Evolutionary conservation across 208 protist genomes (phyloP), one percentile per base, ranked within the genome.

Genomic region (Novymonas esmeraldas): DNA sequence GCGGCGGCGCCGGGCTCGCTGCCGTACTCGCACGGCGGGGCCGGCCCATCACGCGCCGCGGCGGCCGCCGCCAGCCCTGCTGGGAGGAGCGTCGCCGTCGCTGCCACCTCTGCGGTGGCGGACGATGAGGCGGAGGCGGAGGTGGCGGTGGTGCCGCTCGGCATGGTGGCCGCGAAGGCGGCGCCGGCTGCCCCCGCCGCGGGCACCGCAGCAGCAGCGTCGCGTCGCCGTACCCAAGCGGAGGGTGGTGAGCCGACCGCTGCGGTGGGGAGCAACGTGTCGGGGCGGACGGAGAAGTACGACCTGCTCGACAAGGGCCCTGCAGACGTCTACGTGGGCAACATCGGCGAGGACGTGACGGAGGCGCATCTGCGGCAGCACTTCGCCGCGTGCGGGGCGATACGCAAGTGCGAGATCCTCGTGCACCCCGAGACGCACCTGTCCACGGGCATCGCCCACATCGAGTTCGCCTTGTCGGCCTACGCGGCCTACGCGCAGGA

Each of bases 401-500:
- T 96, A 16, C 62, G 59, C 22, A 64, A 41, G 28, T 93, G 86
- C 57, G 79, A 94, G 67, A 75, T 96, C 31, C 60, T 96, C 22
- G 89, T 91, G 13, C 84, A 96, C 77, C 86, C 81, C 26, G 74
- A 77, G 70, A 94, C 92, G 24, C 82, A 81, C 59, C 61, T 87
- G 2, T 78, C 87, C 22, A 90, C 76, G 10, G 92, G 92, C 34
- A 93, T 96, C 45, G 92, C 83, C 0, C 80, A 81, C 42, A 45
- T 96, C 16, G 68, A 75, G 46, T 96, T 94, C 65, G 85, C 86
- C 7, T 65, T 94, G 10, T 85, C 92, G 3, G 88, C 89, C 16
- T 94, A 94, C 73, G 92, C 92, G 7, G 79, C 79, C 38, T 93
- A 94, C 69, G 92, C 92, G 0, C 76, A 93, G 85, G 70, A 89